A percentile compares a stretch with the other conserved stretches of the same genome.
phyloP scores from a whole-genome alignment of 2,329 filamentous ascomycete species.

The Aspergillus unguis region DNA sequence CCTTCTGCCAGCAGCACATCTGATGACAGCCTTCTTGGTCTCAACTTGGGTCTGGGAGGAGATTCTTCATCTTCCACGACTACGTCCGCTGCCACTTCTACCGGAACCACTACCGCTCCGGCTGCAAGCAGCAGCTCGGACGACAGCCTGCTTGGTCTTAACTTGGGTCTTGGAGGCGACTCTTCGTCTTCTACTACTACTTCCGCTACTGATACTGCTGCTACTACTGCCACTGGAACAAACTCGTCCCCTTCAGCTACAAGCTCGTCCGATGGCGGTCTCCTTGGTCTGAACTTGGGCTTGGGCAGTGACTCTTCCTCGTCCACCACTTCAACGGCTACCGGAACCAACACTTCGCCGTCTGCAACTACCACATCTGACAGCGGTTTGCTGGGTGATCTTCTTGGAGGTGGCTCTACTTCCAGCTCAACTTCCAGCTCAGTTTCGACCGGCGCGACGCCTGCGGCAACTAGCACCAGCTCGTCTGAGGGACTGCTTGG shows the following conservation, averaged over 20 bases:
- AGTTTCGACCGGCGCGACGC: background rate
- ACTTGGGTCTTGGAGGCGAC: background rate
- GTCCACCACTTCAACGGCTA: background rate
- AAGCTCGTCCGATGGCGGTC: background rate
- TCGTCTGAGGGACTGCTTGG: background rate
- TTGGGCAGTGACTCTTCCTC: slow-evolving; percentile 1
- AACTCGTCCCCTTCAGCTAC: background rate
- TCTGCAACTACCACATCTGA: slow-evolving; percentile 1
- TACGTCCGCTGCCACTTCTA: background rate
- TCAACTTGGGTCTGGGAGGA: background rate
- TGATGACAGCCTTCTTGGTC: background rate
- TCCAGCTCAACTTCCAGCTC: background rate
- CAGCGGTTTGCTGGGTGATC: background rate
- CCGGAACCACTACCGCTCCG: background rate
- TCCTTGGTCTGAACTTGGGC: background rate
- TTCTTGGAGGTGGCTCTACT: background rate
- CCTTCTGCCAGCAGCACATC: background rate
- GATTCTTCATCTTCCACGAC: slow-evolving; percentile 1
- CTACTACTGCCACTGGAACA: background rate
- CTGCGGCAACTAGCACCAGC: background rate
- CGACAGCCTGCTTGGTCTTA: background rate
- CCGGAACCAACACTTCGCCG: background rate
- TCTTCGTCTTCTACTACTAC: background rate
- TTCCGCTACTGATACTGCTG: background rate
- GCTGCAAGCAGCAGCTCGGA: too few relatives aligned